These are phyloP conservation scores for Erigeron philadelphicus DNA, from an alignment of 140 eudicot species.

Conservation along the genomic window DNA sequence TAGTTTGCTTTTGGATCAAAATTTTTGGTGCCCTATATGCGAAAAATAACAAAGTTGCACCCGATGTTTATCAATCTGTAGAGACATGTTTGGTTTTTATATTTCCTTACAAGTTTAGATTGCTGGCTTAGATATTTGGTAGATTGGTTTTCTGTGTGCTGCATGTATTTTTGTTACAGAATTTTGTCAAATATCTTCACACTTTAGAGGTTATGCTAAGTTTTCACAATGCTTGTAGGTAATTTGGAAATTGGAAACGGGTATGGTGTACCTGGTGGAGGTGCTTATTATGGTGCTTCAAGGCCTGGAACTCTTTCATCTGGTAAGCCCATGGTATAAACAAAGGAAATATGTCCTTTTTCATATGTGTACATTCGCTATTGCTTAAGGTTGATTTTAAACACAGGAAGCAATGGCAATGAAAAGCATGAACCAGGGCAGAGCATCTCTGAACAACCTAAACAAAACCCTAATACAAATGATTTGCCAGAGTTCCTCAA, in stretches of 20 bases:
- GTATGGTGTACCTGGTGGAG: conserved; percentile 97
- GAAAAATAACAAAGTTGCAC: neutral
- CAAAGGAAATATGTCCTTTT: neutral
- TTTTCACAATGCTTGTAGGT: conserved; percentile 34
- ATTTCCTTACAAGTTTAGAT: neutral
- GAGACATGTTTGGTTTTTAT: conserved; percentile 11
- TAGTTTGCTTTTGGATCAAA: neutral
- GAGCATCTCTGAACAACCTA: conserved; percentile 37
- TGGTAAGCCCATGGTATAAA: conserved; percentile 31
- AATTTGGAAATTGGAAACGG: conserved; percentile 95
- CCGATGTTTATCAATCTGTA: neutral
- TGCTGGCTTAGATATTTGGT: neutral
- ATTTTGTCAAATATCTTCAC: neutral
- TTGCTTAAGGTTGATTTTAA: conserved; percentile 18
- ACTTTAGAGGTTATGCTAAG: neutral
- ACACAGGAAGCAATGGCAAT: conserved; percentile 27
- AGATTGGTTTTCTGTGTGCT: neutral
- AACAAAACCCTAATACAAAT: conserved; percentile 39
- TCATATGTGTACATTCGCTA: neutral
- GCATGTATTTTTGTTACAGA: conserved; percentile 8
- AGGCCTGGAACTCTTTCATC: conserved; percentile 26
- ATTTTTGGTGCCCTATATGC: neutral
- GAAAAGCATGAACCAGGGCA: conserved; percentile 30
- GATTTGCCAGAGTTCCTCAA: conserved; percentile 85
- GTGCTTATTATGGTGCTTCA: conserved; percentile 62